Percentiles rank a stretch among this genome's conserved stretches.
Evolutionary conservation across 805 yeast species (phyloP).

Genomic region (Zygosaccharomyces rouxii): DNA sequence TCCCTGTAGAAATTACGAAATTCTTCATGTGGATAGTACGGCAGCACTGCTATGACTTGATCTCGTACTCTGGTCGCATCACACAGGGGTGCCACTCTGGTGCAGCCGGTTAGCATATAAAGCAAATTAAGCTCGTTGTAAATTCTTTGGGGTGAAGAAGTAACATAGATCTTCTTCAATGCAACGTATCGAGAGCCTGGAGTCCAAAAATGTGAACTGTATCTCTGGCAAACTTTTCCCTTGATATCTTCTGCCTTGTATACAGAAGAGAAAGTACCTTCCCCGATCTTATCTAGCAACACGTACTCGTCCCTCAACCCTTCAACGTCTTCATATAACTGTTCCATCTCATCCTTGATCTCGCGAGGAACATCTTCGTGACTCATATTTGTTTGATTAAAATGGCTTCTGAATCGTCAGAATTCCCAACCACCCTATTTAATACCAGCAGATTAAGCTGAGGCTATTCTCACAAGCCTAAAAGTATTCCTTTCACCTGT

Average conservation of each 20-base stretch:
- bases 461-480: neutral
- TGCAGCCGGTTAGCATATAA: conserved; percentile 61
- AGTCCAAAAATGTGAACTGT: conserved; percentile 32
- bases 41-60: conserved; percentile 89
- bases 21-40: conserved; percentile 86
- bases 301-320: conserved; percentile 38
- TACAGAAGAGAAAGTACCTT: conserved; percentile 89
- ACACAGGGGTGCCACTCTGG: conserved; percentile 79
- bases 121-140: conserved; percentile 80
- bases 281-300: conserved; percentile 50
- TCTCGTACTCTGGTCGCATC: conserved; percentile 86
- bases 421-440: neutral
- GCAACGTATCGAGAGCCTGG: conserved; percentile 59
- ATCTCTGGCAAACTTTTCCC: conserved; percentile 30
- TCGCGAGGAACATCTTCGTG: conserved; percentile 47
- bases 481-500: neutral
- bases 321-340: conserved; percentile 51
- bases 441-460: neutral
- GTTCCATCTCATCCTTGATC: conserved; percentile 54
- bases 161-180: conserved; percentile 86
- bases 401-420: neutral
- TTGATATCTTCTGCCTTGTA: conserved; percentile 42
- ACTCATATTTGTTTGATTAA: conserved; percentile 1
- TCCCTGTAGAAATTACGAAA: conserved; percentile 83
- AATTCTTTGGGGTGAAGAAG: conserved; percentile 90